A percentile compares a stretch with the other conserved stretches of the same genome.
Evolutionary conservation across 768 basidiomycete genomes (phyloP).

Genomic region (Tephrocybe sp.): DNA sequence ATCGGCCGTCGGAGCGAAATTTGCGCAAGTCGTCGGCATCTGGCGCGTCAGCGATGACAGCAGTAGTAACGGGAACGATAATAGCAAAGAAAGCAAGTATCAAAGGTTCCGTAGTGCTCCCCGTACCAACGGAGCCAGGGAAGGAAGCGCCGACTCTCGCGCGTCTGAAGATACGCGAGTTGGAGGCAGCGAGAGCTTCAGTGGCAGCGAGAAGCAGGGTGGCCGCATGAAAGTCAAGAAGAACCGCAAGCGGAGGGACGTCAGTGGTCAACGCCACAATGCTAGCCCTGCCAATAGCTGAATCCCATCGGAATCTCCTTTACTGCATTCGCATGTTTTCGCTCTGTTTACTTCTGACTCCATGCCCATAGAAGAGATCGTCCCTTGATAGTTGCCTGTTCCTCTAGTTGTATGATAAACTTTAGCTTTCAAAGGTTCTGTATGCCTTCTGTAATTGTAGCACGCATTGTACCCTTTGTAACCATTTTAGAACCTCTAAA

Average conservation of each 20-base stretch:
- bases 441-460: too few relatives aligned
- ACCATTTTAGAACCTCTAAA: too few relatives aligned
- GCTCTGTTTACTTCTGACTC: neutral
- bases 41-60: constrained; percentile 21
- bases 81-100: neutral
- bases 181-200: neutral
- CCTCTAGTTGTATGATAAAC: too few relatives aligned
- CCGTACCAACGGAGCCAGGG: neutral
- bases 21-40: constrained; percentile 27
- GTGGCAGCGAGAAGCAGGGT: neutral
- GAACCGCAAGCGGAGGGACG: neutral
- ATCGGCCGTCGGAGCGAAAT: constrained; percentile 23
- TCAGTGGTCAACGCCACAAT: neutral
- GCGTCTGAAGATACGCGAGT: neutral
- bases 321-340: neutral
- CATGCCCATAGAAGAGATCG: neutral
- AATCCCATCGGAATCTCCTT: neutral
- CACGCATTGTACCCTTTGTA: too few relatives aligned
- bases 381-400: neutral
- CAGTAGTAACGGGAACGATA: neutral
- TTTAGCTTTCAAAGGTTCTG: too few relatives aligned
- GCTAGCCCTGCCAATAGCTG: neutral
- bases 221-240: neutral
- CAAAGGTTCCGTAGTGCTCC: neutral
- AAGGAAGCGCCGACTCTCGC: neutral